phyloP scores from a whole-genome alignment of 2,329 filamentous ascomycete genomes.

The Akanthomyces uredinophilus region DNA sequence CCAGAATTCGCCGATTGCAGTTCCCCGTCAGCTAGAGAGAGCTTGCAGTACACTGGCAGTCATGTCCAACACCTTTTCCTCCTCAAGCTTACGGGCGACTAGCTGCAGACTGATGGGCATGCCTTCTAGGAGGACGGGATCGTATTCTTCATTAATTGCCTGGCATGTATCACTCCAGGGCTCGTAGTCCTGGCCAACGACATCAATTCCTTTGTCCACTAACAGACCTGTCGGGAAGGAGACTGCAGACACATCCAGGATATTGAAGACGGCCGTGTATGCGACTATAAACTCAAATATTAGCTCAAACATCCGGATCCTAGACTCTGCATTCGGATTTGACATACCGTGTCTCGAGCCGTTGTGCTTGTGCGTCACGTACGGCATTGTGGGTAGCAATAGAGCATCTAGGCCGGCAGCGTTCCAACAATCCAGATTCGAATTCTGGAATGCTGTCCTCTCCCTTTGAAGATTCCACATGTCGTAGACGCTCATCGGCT shows the following conservation, averaged over 20 bases:
- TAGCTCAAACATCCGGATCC: conserved; percentile 13
- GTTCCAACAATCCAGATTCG: conserved; percentile 43
- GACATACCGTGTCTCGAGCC: conserved; percentile 7
- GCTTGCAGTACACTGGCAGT: conserved; percentile 23
- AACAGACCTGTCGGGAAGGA: conserved; percentile 41
- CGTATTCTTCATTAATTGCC: conserved; percentile 36
- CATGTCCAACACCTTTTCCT: conserved; percentile 36
- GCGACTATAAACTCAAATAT: conserved; percentile 30
- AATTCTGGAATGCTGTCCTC: conserved; percentile 40
- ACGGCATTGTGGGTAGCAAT: conserved; percentile 51
- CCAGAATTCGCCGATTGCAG: neutral
- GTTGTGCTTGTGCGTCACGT: conserved; percentile 39
- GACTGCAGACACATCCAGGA: conserved; percentile 43
- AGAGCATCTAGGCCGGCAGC: conserved; percentile 54
- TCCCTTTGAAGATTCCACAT: conserved; percentile 46
- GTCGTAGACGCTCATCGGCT: conserved; percentile 37
- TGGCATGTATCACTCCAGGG: conserved; percentile 34
- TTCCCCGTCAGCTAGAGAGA: neutral
- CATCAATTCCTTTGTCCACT: conserved; percentile 37
- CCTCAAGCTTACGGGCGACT: conserved; percentile 37
- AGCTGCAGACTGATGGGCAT: conserved; percentile 40
- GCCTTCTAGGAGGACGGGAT: conserved; percentile 34
- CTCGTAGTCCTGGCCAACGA: conserved; percentile 24
- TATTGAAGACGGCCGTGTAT: conserved; percentile 46
- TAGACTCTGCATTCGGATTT: conserved; percentile 16